These are phyloP conservation scores for Nicotiana sylvestris DNA, from an alignment of 257 asterid genomes.

Conservation along the genomic window DNA sequence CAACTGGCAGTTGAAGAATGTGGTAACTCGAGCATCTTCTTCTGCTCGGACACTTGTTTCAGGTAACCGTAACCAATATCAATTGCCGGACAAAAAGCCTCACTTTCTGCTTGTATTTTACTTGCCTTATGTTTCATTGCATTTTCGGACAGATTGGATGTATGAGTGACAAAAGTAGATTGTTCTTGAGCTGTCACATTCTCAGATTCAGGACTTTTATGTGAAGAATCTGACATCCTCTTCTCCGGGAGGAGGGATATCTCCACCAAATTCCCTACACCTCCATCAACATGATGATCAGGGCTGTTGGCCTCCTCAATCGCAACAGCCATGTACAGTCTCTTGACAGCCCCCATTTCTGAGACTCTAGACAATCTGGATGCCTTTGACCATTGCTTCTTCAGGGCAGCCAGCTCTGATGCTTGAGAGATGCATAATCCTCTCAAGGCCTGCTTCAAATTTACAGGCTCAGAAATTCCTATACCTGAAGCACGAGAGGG, in stretches of 20 bases:
- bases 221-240: slow-evolving; percentile 24
- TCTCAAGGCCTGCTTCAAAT: slow-evolving; percentile 89
- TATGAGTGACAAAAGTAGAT: slow-evolving; percentile 12
- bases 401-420: slow-evolving; percentile 85
- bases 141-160: background rate
- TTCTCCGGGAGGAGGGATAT: slow-evolving; percentile 51
- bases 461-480: slow-evolving; percentile 62
- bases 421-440: slow-evolving; percentile 96
- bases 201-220: slow-evolving; percentile 24
- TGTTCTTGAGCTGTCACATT: slow-evolving; percentile 18
- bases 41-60: slow-evolving; percentile 21
- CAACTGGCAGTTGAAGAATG: slow-evolving; percentile 16
- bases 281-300: slow-evolving; percentile 29
- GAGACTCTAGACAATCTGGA: slow-evolving; percentile 41
- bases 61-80: slow-evolving; percentile 11
- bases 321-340: slow-evolving; percentile 10
- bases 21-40: slow-evolving; percentile 15
- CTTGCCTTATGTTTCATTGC: background rate
- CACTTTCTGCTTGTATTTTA: background rate
- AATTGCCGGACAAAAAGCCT: background rate
- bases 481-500: slow-evolving; percentile 51
- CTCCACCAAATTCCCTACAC: slow-evolving; percentile 43
- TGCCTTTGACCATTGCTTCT: slow-evolving; percentile 49
- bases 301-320: slow-evolving; percentile 13
- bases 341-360: slow-evolving; percentile 41